Conservation (phyloP, 106 monocot genomes). For the Agapanthus africanus region DNA sequence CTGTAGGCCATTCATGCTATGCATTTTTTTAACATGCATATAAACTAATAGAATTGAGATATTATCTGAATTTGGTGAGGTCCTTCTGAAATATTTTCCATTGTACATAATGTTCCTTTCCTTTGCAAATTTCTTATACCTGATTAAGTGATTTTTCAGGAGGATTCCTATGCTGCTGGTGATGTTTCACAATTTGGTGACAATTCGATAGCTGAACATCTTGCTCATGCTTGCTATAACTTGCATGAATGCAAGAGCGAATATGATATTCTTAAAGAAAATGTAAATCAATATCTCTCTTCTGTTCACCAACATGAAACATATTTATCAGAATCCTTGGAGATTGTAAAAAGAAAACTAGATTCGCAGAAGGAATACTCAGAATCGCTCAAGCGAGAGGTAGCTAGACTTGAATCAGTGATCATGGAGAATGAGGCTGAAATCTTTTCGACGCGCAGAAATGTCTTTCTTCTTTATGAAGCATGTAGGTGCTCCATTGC, state of each 20-base stretch:
- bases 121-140: too few species aligned
- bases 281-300: conserved; percentile 29
- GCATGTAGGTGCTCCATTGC: conserved; percentile 53
- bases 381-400: conserved; percentile 39
- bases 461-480: conserved; percentile 55
- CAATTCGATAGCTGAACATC: conserved; percentile 27
- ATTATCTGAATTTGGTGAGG: too few species aligned
- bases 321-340: conserved; percentile 25
- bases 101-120: too few species aligned
- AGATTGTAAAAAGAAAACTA: conserved; percentile 29
- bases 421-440: conserved; percentile 52
- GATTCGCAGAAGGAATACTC: conserved; percentile 26
- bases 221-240: conserved; percentile 18
- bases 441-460: conserved; percentile 29
- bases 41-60: too few species aligned
- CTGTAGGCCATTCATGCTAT: too few species aligned
- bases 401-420: conserved; percentile 28
- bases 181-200: conserved; percentile 23
- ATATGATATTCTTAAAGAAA: conserved; percentile 35
- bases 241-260: conserved; percentile 41
- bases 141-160: conserved; percentile 22
- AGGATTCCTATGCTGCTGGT: conserved; percentile 15
- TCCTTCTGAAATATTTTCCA: too few species aligned
- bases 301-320: conserved; percentile 35
- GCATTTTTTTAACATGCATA: too few species aligned